phyloP scores from a whole-genome alignment of 371 early-diverging fungal genomes.

The Apophysomyces trapeziformis region DNA sequence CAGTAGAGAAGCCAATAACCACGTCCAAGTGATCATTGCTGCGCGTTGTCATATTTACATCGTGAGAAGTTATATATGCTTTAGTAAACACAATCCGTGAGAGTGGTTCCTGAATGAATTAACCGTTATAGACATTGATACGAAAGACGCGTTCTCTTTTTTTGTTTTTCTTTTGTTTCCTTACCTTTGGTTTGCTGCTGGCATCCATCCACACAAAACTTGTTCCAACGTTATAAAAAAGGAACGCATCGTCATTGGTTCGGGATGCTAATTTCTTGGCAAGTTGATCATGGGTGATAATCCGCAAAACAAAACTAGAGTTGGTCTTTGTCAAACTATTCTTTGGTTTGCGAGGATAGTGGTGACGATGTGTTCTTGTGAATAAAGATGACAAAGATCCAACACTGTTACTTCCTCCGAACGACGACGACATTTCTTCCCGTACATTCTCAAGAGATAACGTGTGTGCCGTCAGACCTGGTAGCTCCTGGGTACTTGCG shows the following conservation, averaged over 20 bases:
- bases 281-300: constrained; percentile 79
- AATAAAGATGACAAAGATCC: constrained; percentile 26
- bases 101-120: constrained; percentile 69
- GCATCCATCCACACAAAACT: constrained; percentile 77
- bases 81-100: constrained; percentile 80
- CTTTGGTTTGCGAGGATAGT: constrained; percentile 55
- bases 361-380: constrained; percentile 21
- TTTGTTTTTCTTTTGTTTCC: background rate
- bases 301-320: constrained; percentile 78
- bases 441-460: constrained; percentile 15
- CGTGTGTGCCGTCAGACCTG: constrained; percentile 9
- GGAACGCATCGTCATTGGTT: constrained; percentile 62
- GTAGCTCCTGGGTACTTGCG: constrained; percentile 1
- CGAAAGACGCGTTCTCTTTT: background rate
- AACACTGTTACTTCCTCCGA: constrained; percentile 21
- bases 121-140: background rate
- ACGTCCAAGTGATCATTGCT: constrained; percentile 71
- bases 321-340: constrained; percentile 68
- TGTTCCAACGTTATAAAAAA: constrained; percentile 79
- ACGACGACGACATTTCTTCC: constrained; percentile 14
- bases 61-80: constrained; percentile 86
- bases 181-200: constrained; percentile 59
- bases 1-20: constrained; percentile 83
- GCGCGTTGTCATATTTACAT: constrained; percentile 77
- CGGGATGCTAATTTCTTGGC: constrained; percentile 72